phyloP scores from a whole-genome alignment of 176 grass and related monocot genomes.

The Chrysopogon serrulatus region DNA sequence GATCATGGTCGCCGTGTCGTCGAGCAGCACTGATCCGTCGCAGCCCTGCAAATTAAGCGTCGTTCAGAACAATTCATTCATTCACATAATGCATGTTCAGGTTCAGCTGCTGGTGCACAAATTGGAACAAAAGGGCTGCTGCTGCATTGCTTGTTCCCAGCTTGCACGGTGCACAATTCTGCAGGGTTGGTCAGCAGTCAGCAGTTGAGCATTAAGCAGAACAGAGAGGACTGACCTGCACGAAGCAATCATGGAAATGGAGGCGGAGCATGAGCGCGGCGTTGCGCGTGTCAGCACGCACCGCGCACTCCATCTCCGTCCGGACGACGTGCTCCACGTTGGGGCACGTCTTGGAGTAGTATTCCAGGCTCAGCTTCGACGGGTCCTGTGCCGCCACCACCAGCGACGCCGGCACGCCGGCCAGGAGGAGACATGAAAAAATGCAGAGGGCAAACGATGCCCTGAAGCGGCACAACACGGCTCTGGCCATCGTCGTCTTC shows the following conservation, averaged over 20 bases:
- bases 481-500: slow-evolving; percentile 26
- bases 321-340: slow-evolving; percentile 53
- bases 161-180: neutral
- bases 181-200: too few relatives aligned
- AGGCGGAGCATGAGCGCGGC: slow-evolving; percentile 76
- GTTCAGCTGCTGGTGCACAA: neutral
- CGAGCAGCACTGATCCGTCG: slow-evolving; percentile 82
- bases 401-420: neutral
- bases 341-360: slow-evolving; percentile 83
- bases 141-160: neutral
- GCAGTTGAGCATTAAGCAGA: neutral
- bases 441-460: slow-evolving; percentile 9
- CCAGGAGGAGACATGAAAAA: slow-evolving; percentile 24
- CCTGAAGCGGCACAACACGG: slow-evolving; percentile 4
- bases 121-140: neutral
- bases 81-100: slow-evolving; percentile 7
- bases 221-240: slow-evolving; percentile 42
- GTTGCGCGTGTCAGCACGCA: slow-evolving; percentile 53
- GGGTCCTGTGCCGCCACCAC: slow-evolving; percentile 51
- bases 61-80: neutral
- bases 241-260: slow-evolving; percentile 93
- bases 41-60: slow-evolving; percentile 45
- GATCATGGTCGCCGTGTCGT: slow-evolving; percentile 63
- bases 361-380: slow-evolving; percentile 65
- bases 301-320: slow-evolving; percentile 74